Conservation (phyloP, 116 monocot genomes). For the Trichopus zeylanicus region DNA sequence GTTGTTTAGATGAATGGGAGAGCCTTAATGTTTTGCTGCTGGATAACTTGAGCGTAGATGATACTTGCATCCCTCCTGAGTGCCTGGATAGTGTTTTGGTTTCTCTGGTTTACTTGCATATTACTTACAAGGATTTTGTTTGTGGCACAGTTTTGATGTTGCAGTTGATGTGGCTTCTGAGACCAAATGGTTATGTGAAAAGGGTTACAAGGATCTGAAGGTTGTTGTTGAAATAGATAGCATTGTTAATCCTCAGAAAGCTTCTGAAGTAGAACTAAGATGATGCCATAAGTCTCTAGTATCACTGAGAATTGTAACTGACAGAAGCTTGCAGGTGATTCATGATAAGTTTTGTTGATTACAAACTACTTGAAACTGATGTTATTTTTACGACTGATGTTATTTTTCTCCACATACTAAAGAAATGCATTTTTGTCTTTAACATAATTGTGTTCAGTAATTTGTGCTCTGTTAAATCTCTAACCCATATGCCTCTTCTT, state of each 20-base stretch:
- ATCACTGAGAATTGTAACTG: conserved; percentile 64
- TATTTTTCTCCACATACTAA: too few species aligned
- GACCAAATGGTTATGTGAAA: conserved; percentile 67
- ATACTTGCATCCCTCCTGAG: background rate
- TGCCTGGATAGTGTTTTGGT: background rate
- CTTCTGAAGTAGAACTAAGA: conserved; percentile 68
- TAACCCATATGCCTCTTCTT: too few species aligned
- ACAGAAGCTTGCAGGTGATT: conserved; percentile 85
- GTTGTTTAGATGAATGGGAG: conserved; percentile 65
- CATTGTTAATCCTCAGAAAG: conserved; percentile 59
- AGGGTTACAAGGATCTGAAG: conserved; percentile 67
- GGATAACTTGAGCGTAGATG: too few species aligned
- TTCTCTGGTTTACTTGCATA: background rate
- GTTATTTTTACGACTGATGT: too few species aligned
- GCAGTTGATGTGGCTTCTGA: conserved; percentile 75
- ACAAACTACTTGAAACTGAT: too few species aligned
- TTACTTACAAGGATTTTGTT: background rate
- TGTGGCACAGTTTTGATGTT: conserved; percentile 68
- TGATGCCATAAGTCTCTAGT: conserved; percentile 76
- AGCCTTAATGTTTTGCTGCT: too few species aligned
- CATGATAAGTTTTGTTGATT: too few species aligned
- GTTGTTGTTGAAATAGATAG: conserved; percentile 83
- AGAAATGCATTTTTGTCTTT: too few species aligned
- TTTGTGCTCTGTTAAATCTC: too few species aligned
- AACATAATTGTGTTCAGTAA: too few species aligned